Evolutionary conservation across 148 eudicot genomes (phyloP).

Genomic region (Fagopyrum homotropicum): DNA sequence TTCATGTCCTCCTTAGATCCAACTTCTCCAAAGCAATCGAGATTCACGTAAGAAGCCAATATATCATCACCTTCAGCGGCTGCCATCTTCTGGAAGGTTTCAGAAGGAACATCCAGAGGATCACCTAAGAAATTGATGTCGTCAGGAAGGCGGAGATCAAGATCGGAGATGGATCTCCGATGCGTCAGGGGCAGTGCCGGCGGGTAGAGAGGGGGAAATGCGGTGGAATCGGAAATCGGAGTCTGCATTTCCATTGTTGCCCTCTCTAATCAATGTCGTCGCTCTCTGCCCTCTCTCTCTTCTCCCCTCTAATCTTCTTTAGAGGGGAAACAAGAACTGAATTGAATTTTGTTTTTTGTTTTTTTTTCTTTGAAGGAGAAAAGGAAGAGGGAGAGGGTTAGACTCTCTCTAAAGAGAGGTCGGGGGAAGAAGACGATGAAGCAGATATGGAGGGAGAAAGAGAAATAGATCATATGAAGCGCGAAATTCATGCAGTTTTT

Average conservation of each 20-base stretch:
- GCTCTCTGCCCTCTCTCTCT: not conserved
- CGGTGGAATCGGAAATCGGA: not conserved
- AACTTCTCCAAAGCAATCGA: not conserved
- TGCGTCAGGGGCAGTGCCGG: not conserved
- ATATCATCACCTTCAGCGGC: constrained; percentile 4
- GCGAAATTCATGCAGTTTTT: not conserved
- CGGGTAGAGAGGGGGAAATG: constrained; percentile 2
- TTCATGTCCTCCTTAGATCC: not conserved
- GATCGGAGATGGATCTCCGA: constrained; percentile 10
- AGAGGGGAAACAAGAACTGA: not conserved
- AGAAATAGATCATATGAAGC: not conserved
- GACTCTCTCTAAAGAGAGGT: not conserved
- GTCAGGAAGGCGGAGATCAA: constrained; percentile 1
- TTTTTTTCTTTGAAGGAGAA: not conserved
- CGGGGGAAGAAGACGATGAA: not conserved
- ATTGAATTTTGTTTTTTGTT: not conserved
- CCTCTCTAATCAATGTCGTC: not conserved
- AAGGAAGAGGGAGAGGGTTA: not conserved
- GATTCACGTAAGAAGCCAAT: not conserved
- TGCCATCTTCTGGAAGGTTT: constrained; percentile 6
- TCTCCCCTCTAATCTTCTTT: constrained; percentile 1
- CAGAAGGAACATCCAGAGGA: not conserved
- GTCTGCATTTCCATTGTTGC: not conserved
- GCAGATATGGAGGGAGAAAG: constrained; percentile 4
- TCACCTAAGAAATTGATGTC: not conserved